Conservation (phyloP, 768 basidiomycete genomes). For the Phaeotremella skinneri region DNA sequence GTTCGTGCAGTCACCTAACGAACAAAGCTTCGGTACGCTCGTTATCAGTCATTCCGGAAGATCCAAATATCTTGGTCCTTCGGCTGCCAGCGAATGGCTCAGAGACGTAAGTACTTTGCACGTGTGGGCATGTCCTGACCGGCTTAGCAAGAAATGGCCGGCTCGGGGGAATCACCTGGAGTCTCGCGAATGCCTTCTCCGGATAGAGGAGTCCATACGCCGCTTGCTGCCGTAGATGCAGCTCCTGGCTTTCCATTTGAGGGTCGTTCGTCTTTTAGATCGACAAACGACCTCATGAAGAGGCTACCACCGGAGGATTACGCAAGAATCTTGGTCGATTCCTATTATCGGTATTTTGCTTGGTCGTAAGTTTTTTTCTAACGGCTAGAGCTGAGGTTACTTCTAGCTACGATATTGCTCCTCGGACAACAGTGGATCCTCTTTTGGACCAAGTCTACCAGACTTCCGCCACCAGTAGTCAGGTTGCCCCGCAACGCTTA, state of each 20-base stretch:
- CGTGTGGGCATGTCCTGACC: not conserved
- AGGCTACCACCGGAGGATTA: constrained; percentile 22
- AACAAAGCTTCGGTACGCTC: constrained; percentile 28
- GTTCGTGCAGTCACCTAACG: constrained; percentile 13
- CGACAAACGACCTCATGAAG: constrained; percentile 7
- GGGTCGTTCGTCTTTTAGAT: not conserved
- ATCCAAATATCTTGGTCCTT: constrained; percentile 31
- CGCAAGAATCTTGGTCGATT: constrained; percentile 21
- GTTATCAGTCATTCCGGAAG: constrained; percentile 21
- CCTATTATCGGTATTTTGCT: constrained; percentile 28
- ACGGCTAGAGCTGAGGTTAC: not conserved
- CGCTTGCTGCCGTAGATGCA: constrained; percentile 4
- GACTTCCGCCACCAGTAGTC: not conserved
- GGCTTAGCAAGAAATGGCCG: constrained; percentile 23
- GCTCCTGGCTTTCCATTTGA: constrained; percentile 17
- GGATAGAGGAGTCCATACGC: not conserved
- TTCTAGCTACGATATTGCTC: constrained; percentile 22
- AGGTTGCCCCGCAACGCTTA: constrained; percentile 19
- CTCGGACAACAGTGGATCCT: constrained; percentile 13
- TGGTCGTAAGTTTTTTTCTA: constrained; percentile 24
- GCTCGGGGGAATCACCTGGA: not conserved
- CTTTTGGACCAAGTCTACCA: constrained; percentile 16
- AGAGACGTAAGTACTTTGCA: constrained; percentile 24
- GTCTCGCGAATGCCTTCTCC: not conserved
- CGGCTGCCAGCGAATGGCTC: constrained; percentile 32